These are phyloP conservation scores for Amborella trichopoda DNA, from an alignment of 164 flowering plant genomes.

Conservation along the genomic window DNA sequence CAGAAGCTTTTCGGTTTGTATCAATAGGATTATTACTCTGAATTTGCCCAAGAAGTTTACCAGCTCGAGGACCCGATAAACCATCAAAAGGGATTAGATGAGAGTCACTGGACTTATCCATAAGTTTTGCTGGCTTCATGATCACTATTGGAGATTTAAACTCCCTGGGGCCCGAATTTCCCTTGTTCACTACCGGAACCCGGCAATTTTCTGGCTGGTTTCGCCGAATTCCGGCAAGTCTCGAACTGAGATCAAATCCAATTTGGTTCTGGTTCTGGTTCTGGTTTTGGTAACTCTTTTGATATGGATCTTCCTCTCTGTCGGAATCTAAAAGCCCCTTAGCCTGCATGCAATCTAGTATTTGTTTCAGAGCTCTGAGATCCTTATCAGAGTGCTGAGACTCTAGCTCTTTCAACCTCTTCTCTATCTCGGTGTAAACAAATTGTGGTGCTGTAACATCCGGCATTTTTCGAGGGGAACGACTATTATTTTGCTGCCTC, in stretches of 20 bases:
- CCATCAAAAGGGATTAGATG: slow-evolving; percentile 9
- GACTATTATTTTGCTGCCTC: slow-evolving; percentile 36
- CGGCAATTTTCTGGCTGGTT: slow-evolving; percentile 6
- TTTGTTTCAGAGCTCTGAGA: slow-evolving; percentile 93
- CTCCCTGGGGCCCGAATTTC: slow-evolving; percentile 15
- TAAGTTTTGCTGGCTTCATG: slow-evolving; percentile 37
- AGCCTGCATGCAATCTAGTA: slow-evolving; percentile 77
- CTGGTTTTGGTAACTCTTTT: slow-evolving; percentile 8
- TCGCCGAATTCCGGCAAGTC: slow-evolving; percentile 7
- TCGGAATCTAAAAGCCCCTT: slow-evolving; percentile 28
- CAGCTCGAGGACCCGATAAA: slow-evolving; percentile 17
- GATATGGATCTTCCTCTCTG: slow-evolving; percentile 16
- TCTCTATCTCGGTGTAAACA: slow-evolving; percentile 78
- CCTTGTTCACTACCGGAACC: slow-evolving; percentile 7
- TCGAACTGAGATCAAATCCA: slow-evolving; percentile 17
- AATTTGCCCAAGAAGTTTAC: too few relatives aligned
- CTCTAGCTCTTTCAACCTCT: slow-evolving; percentile 63
- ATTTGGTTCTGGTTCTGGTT: slow-evolving; percentile 9
- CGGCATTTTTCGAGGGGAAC: slow-evolving; percentile 17
- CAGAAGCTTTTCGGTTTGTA: too few relatives aligned
- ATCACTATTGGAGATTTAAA: slow-evolving; percentile 26
- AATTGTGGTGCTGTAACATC: slow-evolving; percentile 36
- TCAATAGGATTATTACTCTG: too few relatives aligned
- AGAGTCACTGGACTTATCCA: slow-evolving; percentile 20
- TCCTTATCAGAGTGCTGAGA: slow-evolving; percentile 68